phyloP scores from a whole-genome alignment of 2,329 filamentous ascomycete genomes.

The Nigrospora oryzae region DNA sequence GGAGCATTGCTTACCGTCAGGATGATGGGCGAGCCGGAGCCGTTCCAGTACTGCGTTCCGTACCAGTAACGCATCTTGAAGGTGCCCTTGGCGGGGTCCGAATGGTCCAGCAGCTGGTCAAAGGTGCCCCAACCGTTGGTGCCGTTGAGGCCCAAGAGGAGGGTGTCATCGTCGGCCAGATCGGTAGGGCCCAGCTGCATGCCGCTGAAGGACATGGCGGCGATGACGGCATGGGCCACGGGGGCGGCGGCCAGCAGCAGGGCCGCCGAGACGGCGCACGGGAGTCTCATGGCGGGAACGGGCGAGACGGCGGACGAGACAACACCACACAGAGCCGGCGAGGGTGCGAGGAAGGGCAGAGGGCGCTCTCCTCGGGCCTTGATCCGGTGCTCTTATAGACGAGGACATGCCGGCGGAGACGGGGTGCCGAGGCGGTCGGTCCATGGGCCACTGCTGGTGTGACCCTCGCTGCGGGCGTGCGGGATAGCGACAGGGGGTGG shows the following conservation, averaged over 20 bases:
- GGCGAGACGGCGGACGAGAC: no score
- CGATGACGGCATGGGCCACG: slow-evolving; percentile 5
- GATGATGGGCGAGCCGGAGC: slow-evolving; percentile 29
- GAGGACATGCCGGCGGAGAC: no score
- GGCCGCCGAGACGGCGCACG: not conserved
- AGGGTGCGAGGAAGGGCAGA: no score
- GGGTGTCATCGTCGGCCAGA: slow-evolving; percentile 10
- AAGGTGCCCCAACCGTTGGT: slow-evolving; percentile 22
- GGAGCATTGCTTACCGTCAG: slow-evolving; percentile 14
- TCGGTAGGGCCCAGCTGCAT: slow-evolving; percentile 16
- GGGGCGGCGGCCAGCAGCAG: slow-evolving; percentile 17
- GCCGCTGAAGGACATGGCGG: not conserved
- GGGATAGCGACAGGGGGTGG: no score
- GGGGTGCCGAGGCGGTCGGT: no score
- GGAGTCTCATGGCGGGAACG: slow-evolving; percentile 1
- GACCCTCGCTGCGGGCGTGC: no score
- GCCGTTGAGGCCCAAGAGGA: slow-evolving; percentile 7
- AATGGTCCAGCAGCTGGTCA: slow-evolving; percentile 32
- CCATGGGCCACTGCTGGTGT: no score
- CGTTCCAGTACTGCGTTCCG: slow-evolving; percentile 28
- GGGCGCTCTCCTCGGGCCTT: no score
- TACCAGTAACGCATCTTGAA: slow-evolving; percentile 34
- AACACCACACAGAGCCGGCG: no score
- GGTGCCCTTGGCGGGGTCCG: slow-evolving; percentile 27
- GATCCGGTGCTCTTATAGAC: no score